Base-by-base conservation (phyloP, 2,329 filamentous ascomycete species). In the Paraphaeosphaeria sporulosa region DNA sequence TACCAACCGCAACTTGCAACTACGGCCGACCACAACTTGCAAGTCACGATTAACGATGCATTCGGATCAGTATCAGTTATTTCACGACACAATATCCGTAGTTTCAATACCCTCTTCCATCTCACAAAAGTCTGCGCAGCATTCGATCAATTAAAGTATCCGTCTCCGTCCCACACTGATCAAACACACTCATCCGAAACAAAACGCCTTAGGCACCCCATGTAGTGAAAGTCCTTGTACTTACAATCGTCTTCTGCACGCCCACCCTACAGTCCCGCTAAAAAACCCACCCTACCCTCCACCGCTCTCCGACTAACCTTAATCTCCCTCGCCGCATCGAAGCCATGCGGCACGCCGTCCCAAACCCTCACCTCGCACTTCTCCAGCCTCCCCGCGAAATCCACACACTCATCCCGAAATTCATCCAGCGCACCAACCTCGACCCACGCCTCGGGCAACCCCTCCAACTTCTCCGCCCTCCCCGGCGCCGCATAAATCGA, bases 401-500 rank as follows among this genome's bases (percentile, higher is more conserved):
- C 69, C n/a, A 82, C 52, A 57, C 70, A 70, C 60, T 84, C 80
- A 6, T 80, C 76, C 3, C 77, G 70, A 62, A 83, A 83, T 25
- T 81, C 65, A 66, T 84, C 81, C 21, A 80, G 63, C 10, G 75
- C 70, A 0, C 82, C 81, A 7, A 80, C 74, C 44, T 81, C 78
- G 23, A 85, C 77, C 60, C 82, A 84, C 1, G 79, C 74, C 1
- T 78, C 71, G 9, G 82, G 81, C 42, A 84, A 67, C 0, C 76
- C 76, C 1, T 38, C 30, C 3, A 64, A 13, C 38, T 71, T 68
- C 32, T 65, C 68, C 43, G 72, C 76, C 0, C 80, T 70, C 1
- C 71, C 72, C 0, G 81, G 79, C 6, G 81, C 79, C 4, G 60
- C 57, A 43, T 62, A 64, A 0, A 32, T 27, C 17, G 17, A 19